Evolutionary conservation across 495 filamentous ascomycete species (phyloP), one percentile per base, ranked within the genome.

Genomic region (Aspergillus ellipticus): DNA sequence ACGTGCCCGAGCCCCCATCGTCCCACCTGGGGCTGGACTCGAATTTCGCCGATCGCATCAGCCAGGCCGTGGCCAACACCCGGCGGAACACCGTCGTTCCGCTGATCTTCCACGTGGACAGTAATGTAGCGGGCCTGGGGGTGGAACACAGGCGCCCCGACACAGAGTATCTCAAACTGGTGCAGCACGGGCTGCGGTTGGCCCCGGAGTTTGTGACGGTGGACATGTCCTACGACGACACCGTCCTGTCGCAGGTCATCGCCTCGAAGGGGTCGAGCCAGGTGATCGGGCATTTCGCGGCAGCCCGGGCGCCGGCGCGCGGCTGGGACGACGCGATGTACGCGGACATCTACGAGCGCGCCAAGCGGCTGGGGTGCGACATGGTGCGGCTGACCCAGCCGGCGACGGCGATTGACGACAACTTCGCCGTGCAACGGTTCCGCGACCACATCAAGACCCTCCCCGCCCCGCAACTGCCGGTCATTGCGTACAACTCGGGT

Each of bases 401-500:
- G 20, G 76, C 75, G 13, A 63, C 62, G 26, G 60, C 63, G 7
- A 61, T 70, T 7, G 72, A 72, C 16, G 76, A 78, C 39, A 78
- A 77, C 49, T 62, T 66, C 41, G 74, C 76, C 0, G 73, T 77
- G 33, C 65, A 72, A 45, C 57, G 72, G 29, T 72, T 76, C 55
- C 64, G 71, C 33, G 62, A 74, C 26, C 61, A 65, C 21, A 55
- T 76, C 42, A 59, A 68, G 51, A 66, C 45, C 29, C 58, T 71
- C 17, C 63, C 68, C 4, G 59, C 56, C 0, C 47, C 63, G 11
- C 54, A 56, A 13, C 73, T 83, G 0, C 78, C 80, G 1, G 63
- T 93, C 6, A 84, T 89, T 19, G 85, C 85, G 4, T 90, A 87
- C 67, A 88, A 90, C 63, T 81, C 83, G 26, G 89, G 88, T 0